A percentile compares a stretch with the other conserved stretches of the same genome.
These are phyloP conservation scores for Suhomyces ambrosiae DNA, from an alignment of 1,139 yeast genomes.

Conservation along the genomic window DNA sequence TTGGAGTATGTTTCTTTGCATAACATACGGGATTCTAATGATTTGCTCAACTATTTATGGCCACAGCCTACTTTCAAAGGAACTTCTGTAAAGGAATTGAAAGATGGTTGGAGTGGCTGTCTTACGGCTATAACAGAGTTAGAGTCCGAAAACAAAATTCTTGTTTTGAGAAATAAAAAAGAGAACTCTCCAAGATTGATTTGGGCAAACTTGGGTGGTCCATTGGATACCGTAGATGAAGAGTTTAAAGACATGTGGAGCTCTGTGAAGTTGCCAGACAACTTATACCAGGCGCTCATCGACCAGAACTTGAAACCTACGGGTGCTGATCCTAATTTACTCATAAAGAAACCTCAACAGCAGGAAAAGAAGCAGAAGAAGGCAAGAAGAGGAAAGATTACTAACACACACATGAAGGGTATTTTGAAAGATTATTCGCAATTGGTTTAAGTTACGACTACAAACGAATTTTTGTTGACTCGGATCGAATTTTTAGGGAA, in stretches of 20 bases:
- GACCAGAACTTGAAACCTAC: constrained; percentile 93
- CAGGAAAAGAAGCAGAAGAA: constrained; percentile 82
- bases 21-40: constrained; percentile 81
- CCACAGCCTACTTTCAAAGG: constrained; percentile 89
- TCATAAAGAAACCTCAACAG: constrained; percentile 65
- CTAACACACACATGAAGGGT: constrained; percentile 96
- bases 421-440: constrained; percentile 81
- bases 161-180: constrained; percentile 86
- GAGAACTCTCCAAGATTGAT: constrained; percentile 88
- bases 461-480: not conserved
- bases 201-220: constrained; percentile 86
- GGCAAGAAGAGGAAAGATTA: constrained; percentile 88
- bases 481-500: too few relatives aligned
- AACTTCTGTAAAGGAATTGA: constrained; percentile 80
- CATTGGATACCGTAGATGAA: constrained; percentile 73
- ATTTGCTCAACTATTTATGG: constrained; percentile 70
- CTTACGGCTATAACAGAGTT: constrained; percentile 72
- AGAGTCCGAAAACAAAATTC: constrained; percentile 72
- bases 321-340: constrained; percentile 90
- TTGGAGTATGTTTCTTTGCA: constrained; percentile 87
- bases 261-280: constrained; percentile 76
- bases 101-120: constrained; percentile 98
- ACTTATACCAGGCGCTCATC: constrained; percentile 73
- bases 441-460: constrained; percentile 29
- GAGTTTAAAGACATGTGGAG: constrained; percentile 86